phyloP scores from a whole-genome alignment of 2,329 filamentous ascomycete genomes.

The Venturia aucupariae region DNA sequence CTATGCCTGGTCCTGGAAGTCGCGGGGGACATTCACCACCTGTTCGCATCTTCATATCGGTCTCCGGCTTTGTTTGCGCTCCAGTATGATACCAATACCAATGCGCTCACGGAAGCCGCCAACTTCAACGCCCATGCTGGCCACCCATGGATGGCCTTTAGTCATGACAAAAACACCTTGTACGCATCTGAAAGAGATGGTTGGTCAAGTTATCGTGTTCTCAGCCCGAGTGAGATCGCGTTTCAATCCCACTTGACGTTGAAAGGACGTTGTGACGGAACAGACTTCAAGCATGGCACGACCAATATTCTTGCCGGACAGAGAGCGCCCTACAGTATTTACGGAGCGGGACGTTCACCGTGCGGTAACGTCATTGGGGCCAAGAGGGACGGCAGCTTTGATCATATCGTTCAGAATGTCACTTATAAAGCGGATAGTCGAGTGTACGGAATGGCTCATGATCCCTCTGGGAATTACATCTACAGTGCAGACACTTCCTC shows the following conservation, averaged over 20 bases:
- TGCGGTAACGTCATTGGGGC: slow-evolving; percentile 6
- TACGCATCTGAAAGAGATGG: slow-evolving; percentile 11
- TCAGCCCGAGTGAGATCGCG: not conserved
- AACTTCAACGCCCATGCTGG: slow-evolving; percentile 8
- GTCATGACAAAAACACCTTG: not conserved
- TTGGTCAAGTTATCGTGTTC: slow-evolving; percentile 6
- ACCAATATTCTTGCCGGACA: slow-evolving; percentile 3
- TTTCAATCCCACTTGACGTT: slow-evolving; percentile 3
- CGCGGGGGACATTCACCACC: slow-evolving; percentile 49
- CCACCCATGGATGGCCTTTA: slow-evolving; percentile 5
- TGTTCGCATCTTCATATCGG: slow-evolving; percentile 73
- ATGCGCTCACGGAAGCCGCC: not conserved
- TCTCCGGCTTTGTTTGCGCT: slow-evolving; percentile 7
- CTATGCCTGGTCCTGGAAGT: not conserved
- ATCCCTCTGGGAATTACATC: not conserved
- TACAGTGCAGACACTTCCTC: slow-evolving; percentile 5
- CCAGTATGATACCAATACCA: slow-evolving; percentile 3
- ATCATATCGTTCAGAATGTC: slow-evolving; percentile 34
- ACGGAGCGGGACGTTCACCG: slow-evolving; percentile 8
- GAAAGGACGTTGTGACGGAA: slow-evolving; percentile 7
- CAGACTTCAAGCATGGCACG: not conserved
- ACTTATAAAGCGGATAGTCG: not conserved
- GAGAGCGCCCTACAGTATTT: slow-evolving; percentile 6
- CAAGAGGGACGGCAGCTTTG: slow-evolving; percentile 41
- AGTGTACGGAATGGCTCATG: slow-evolving; percentile 6